Evolutionary conservation across 75 land plant species (phyloP), one percentile per base, ranked within the genome.

Genomic region (Larix kaempferi): DNA sequence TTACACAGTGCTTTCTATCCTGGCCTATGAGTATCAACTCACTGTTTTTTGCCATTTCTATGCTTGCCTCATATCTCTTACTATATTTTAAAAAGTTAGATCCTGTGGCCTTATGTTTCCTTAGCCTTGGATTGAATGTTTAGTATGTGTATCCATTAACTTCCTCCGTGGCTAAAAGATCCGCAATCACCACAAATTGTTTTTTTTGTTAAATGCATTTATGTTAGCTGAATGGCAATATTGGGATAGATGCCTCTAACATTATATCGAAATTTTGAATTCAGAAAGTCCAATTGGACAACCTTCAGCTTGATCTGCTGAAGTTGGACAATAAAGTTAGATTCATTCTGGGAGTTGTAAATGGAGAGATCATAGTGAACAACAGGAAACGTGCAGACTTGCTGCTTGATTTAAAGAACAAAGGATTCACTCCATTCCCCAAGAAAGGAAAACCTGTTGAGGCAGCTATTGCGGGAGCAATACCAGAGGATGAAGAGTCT

Each of bases 371-470:
- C 19, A 78, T 93, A 60, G 98, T 98, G 26, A 95, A 73, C 86
- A 98, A 95, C 82, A 88, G 98, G 75, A 95, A 91, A 78, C 86
- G 87, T 79, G 90, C 91, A 39, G 99, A 95, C 15, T 80, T 98
- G 27, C 77, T 95, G 37, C 73, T 79, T 71, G 99, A 98, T 78
- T 77, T 98, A 69, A 85, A 88, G 73, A 77, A 71, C 75, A 95
- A 91, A 61, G 94, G 94, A 8, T 98, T 98, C 73, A 91, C 94
- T 61, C 98, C 98, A 54, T 91, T 98, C 78, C 95, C 99, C n/a
- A 95, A 92, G 86, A 95, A 91, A 44, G 59, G 85, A 11, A 93
- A 93, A 62, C 21, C 81, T 26, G 56, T 75, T 35, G 95, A 93
- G 49, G 82, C 81, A 49, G 89, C 83, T 3, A 85, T 91, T 67